Base-by-base conservation (phyloP, 768 basidiomycete species). In the Aureoboletus auriporus region DNA sequence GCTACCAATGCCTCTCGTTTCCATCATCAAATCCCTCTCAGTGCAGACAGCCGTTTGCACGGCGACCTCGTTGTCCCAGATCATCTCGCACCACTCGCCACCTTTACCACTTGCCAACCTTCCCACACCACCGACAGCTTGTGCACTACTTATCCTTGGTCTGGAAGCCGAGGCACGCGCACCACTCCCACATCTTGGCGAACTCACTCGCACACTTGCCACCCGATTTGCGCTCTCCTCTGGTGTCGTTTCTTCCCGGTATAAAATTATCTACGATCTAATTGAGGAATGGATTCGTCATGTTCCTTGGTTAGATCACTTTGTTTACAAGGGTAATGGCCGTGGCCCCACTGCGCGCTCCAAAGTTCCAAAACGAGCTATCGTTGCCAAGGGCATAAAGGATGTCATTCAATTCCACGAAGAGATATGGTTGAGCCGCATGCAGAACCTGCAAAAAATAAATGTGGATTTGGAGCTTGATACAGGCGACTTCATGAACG, bases 271-370 rank as follows among this genome's bases (percentile, higher is more conserved):
- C 27, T 82, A 82, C 58, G 80, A 85, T 56, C 66, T 77, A 47
- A 66, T 89, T 29, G 75, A 75, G 31, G 68, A 73, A 47, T 81
- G 80, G 74, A 77, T 82, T 26, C 70, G 75, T 42, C 75, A 78
- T n/a, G 72, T 91, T 4, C 85, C 86, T 5, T 92, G 89, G 89
- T 70, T 89, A 10, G 75, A 80, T 52, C 75, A 79, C 39, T 82
- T 82, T 51, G 64, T 71, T 10, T 54, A 50, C 55, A 64, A 75
- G 68, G 53, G 50, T 30, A 66, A 63, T 40, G 61, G 59, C 39
- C 60, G 53, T 23, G 55, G 60, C 35, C 40, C 61, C 20, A 65
- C 69, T 39, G 78, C 83, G 0, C 75, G 82, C 10, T 77, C 83
- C 13, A 84, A 80, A 58, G 68, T 79, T 36, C 68, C 84, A 10